These are phyloP conservation scores for Tolypocladium tropicale DNA, from an alignment of 2,329 filamentous ascomycete genomes.

Conservation along the genomic window DNA sequence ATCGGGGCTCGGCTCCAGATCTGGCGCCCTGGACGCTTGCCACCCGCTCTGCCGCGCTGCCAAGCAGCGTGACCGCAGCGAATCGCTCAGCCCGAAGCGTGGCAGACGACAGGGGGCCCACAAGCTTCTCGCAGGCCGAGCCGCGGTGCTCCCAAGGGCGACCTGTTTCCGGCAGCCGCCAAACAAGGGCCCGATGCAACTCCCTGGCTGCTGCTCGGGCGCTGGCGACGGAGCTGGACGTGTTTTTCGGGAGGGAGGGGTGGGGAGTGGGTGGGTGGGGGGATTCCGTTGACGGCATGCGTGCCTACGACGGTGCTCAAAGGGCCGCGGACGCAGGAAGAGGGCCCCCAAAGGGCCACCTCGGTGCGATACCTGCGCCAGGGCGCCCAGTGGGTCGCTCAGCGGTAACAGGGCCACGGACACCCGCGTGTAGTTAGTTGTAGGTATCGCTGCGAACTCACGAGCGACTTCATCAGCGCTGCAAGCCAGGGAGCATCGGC, in stretches of 20 bases:
- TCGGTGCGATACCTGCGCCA: not conserved
- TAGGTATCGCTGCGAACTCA: no score
- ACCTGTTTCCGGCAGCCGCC: conserved; percentile 5
- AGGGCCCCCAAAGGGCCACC: not conserved
- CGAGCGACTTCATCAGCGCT: not conserved
- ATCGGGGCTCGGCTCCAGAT: not conserved
- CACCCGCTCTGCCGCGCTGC: not conserved
- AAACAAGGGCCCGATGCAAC: not conserved
- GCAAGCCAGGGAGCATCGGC: not conserved
- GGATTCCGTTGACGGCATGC: not conserved
- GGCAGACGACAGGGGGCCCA: conserved; percentile 1
- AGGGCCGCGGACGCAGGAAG: not conserved
- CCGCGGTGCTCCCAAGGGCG: conserved; percentile 8
- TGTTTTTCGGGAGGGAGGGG: not conserved
- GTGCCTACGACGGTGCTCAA: not conserved
- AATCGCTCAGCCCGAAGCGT: not conserved
- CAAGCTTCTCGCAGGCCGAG: conserved; percentile 4
- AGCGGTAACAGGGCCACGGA: not conserved
- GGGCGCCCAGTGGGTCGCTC: not conserved
- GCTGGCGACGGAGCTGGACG: no score
- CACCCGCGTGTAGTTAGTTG: no score
- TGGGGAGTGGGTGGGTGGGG: not conserved
- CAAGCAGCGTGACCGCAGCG: not conserved
- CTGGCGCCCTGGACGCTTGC: not conserved
- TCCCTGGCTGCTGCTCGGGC: not conserved